Percentiles rank a stretch among this genome's conserved stretches.
Conservation (phyloP, 129 eudicot genomes). For the Logfia minima region DNA sequence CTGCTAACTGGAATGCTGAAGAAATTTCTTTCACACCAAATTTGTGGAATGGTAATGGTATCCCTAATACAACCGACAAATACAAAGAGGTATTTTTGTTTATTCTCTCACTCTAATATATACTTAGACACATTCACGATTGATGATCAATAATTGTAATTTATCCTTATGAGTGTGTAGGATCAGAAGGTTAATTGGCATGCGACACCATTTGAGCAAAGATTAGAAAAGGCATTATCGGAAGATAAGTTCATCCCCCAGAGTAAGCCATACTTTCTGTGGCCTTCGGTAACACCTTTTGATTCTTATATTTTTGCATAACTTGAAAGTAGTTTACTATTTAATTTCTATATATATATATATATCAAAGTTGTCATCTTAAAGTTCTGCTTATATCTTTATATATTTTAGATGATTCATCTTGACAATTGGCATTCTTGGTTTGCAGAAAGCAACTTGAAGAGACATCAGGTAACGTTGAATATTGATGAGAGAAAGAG, state of each 20-base stretch:
- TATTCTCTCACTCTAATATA: neutral
- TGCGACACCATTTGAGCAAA: constrained; percentile 88
- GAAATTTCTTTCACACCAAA: constrained; percentile 50
- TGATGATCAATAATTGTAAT: neutral
- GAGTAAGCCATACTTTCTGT: constrained; percentile 38
- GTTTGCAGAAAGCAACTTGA: constrained; percentile 29
- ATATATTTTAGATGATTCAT: neutral
- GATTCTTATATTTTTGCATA: neutral
- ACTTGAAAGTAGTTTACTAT: neutral
- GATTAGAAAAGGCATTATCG: constrained; percentile 76
- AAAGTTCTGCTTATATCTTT: neutral
- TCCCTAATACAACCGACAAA: constrained; percentile 80
- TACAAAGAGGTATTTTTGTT: constrained; percentile 68
- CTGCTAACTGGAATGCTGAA: constrained; percentile 66
- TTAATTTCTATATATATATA: neutral
- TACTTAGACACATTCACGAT: neutral
- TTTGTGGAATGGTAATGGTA: constrained; percentile 76
- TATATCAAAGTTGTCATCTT: neutral
- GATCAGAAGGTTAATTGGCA: constrained; percentile 95
- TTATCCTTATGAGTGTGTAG: constrained; percentile 38
- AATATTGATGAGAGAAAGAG: constrained; percentile 11
- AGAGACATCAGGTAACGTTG: neutral
- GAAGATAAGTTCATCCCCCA: constrained; percentile 50
- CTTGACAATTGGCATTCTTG: neutral
- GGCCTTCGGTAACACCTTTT: neutral